Conservation (phyloP, 1,284 basidiomycete genomes). For the Entoloma clypeatum region DNA sequence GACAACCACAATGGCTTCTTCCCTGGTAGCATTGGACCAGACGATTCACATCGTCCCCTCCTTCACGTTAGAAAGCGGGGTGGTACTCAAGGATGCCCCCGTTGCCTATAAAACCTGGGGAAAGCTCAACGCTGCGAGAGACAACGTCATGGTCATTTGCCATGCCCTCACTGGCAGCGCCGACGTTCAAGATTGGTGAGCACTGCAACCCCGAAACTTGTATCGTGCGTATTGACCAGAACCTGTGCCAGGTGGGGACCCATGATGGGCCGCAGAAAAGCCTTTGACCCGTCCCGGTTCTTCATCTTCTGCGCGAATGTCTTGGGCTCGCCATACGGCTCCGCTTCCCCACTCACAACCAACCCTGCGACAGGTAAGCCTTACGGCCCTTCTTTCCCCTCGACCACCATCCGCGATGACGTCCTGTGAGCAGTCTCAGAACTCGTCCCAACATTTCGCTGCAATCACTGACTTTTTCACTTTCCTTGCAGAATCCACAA, state of each 20-base stretch:
- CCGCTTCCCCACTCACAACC: conserved; percentile 79
- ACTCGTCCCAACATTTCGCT: not conserved
- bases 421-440: conserved; percentile 53
- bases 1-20: not conserved
- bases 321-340: conserved; percentile 94
- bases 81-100: conserved; percentile 67
- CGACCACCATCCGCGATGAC: conserved; percentile 90
- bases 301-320: conserved; percentile 96
- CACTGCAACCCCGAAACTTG: conserved; percentile 9
- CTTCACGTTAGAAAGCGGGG: conserved; percentile 85
- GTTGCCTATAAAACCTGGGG: conserved; percentile 99
- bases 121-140: conserved; percentile 64
- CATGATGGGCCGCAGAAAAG: conserved; percentile 84
- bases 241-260: conserved; percentile 88
- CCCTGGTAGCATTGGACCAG: conserved; percentile 46
- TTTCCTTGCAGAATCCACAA: conserved; percentile 86
- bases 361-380: conserved; percentile 73
- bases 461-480: conserved; percentile 1
- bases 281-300: conserved; percentile 86
- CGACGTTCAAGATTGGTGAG: conserved; percentile 94
- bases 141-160: conserved; percentile 96
- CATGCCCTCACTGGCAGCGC: conserved; percentile 97
- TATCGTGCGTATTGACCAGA: conserved; percentile 7
- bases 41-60: conserved; percentile 58
- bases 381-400: conserved; percentile 94